phyloP scores from a whole-genome alignment of 2,329 filamentous ascomycete species.

The Helotiales sp. region DNA sequence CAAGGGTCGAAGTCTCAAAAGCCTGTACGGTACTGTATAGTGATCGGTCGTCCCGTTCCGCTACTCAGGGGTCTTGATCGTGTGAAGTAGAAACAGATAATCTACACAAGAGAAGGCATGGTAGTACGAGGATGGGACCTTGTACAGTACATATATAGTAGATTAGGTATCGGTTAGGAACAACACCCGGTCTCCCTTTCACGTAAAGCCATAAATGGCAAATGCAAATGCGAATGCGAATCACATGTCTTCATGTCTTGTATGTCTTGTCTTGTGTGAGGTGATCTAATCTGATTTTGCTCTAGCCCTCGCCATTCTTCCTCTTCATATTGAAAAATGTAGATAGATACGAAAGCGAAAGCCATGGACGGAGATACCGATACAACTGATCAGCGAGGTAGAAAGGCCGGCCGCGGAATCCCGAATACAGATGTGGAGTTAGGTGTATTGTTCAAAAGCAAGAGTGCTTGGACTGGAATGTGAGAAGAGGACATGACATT shows the following conservation, averaged over 20 bases:
- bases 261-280: neutral
- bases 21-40: no score
- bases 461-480: conserved; percentile 8
- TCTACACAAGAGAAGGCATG: neutral
- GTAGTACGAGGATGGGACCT: neutral
- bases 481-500: neutral
- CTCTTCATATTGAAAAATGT: neutral
- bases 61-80: no score
- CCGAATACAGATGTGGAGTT: neutral
- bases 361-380: neutral
- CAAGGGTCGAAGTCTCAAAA: no score
- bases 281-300: neutral
- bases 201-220: neutral
- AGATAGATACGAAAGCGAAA: neutral
- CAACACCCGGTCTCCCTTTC: neutral
- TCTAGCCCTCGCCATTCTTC: neutral
- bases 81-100: neutral
- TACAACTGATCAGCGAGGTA: neutral
- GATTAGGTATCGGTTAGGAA: no score
- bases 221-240: neutral
- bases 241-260: no score
- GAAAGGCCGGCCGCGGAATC: neutral
- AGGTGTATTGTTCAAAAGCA: neutral
- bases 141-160: neutral
- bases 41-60: no score